These are phyloP conservation scores for Rhexocercosporidium sp. DNA, from an alignment of 2,329 filamentous ascomycete genomes.

Conservation along the genomic window DNA sequence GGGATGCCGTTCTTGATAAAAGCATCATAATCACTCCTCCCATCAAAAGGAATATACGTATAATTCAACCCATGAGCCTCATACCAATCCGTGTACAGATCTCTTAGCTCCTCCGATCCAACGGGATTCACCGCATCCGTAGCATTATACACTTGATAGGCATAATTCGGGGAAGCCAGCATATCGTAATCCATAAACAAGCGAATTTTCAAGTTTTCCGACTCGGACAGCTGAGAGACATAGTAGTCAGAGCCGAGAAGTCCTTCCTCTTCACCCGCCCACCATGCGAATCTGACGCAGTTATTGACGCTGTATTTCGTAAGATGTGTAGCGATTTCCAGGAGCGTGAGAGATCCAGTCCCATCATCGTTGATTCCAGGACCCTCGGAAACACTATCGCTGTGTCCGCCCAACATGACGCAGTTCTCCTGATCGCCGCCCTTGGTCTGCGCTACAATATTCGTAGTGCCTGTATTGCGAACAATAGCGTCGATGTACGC, in stretches of 20 bases:
- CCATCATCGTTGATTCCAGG: slow-evolving; percentile 54
- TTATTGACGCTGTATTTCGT: slow-evolving; percentile 64
- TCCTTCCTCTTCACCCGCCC: slow-evolving; percentile 70
- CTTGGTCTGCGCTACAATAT: slow-evolving; percentile 67
- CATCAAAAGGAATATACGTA: slow-evolving; percentile 76
- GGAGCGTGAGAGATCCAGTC: slow-evolving; percentile 51
- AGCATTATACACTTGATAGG: slow-evolving; percentile 73
- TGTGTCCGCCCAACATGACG: slow-evolving; percentile 69
- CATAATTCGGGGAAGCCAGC: slow-evolving; percentile 70
- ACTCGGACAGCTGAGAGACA: slow-evolving; percentile 56
- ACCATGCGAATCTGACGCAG: slow-evolving; percentile 71
- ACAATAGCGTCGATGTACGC: slow-evolving; percentile 66
- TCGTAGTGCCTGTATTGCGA: slow-evolving; percentile 47
- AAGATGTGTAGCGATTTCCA: slow-evolving; percentile 67
- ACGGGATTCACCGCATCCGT: slow-evolving; percentile 72
- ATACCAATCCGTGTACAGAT: slow-evolving; percentile 73
- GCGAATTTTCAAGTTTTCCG: slow-evolving; percentile 67
- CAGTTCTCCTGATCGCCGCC: slow-evolving; percentile 66
- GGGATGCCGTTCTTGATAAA: slow-evolving; percentile 78
- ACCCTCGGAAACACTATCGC: slow-evolving; percentile 65
- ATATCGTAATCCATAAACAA: slow-evolving; percentile 76
- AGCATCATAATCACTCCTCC: slow-evolving; percentile 79
- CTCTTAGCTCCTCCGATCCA: slow-evolving; percentile 72
- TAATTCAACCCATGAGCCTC: slow-evolving; percentile 64
- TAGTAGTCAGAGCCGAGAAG: slow-evolving; percentile 69